Percentiles rank a stretch among this genome's conserved stretches.
Evolutionary conservation across 495 filamentous ascomycete species (phyloP).

Genomic region (Penicillium robsamsonii): DNA sequence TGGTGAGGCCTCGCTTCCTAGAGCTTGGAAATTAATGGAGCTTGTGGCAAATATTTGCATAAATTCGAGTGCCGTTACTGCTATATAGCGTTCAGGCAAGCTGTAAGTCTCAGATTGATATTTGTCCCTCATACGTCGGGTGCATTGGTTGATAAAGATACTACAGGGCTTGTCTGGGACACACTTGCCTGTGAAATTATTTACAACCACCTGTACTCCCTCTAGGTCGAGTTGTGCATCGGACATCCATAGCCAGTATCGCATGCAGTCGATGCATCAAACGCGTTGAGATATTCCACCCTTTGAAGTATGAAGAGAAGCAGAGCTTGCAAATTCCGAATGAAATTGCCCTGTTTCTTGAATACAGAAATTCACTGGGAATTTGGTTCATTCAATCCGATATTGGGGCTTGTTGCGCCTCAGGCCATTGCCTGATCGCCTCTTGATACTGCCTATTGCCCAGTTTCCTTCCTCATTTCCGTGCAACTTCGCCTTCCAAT

Average conservation of each 20-base stretch:
- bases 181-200: neutral
- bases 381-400: neutral
- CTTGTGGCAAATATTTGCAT: neutral
- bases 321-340: neutral
- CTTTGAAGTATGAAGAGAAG: slow-evolving; percentile 3
- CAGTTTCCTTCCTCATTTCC: neutral
- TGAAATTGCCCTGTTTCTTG: neutral
- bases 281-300: neutral
- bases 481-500: neutral
- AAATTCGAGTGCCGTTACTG: neutral
- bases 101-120: slow-evolving; percentile 1
- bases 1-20: neutral
- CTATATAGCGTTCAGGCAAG: neutral
- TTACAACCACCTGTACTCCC: neutral
- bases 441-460: neutral
- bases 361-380: neutral
- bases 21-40: neutral
- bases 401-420: neutral
- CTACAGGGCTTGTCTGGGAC: slow-evolving; percentile 1
- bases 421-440: neutral
- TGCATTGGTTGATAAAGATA: neutral
- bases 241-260: neutral
- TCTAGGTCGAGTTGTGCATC: neutral
- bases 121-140: neutral
- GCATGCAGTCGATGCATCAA: neutral